Conservation (phyloP, 495 filamentous ascomycete genomes). For the Penicillium cosmopolitanum region DNA sequence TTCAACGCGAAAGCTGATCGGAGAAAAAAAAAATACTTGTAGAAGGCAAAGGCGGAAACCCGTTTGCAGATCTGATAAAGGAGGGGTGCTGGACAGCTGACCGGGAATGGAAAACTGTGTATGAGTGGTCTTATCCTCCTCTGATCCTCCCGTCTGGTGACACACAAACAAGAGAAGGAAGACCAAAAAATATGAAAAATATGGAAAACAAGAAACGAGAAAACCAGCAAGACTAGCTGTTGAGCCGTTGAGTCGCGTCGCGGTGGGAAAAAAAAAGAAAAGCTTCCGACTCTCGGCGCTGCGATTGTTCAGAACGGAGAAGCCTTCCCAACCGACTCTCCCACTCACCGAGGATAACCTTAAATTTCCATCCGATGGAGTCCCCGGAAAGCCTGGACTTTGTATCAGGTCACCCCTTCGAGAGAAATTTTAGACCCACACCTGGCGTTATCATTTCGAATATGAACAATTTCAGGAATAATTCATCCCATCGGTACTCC, state of each 20-base stretch:
- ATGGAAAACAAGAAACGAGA: not conserved
- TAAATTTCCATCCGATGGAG: not conserved
- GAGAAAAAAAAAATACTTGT: slow-evolving; percentile 14
- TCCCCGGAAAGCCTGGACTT: slow-evolving; percentile 1
- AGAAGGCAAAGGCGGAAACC: slow-evolving; percentile 17
- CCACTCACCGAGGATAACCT: slow-evolving; percentile 31
- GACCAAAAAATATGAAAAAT: not conserved
- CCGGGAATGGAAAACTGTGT: too few relatives aligned
- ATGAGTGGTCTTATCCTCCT: too few relatives aligned
- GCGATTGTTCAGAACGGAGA: slow-evolving; percentile 10
- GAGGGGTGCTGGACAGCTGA: not conserved
- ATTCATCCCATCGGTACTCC: too few relatives aligned
- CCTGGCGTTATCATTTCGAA: too few relatives aligned
- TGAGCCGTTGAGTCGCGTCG: slow-evolving; percentile 19
- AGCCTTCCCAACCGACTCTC: slow-evolving; percentile 11
- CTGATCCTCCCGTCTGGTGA: not conserved
- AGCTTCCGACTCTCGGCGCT: slow-evolving; percentile 23
- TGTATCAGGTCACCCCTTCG: not conserved
- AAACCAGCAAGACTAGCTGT: slow-evolving; percentile 8
- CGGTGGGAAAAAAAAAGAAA: slow-evolving; percentile 7
- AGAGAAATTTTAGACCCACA: too few relatives aligned
- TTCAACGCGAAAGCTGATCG: not conserved
- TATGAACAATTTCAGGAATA: too few relatives aligned
- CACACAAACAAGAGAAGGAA: not conserved
- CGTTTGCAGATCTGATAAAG: slow-evolving; percentile 32